Evolutionary conservation across 805 yeast genomes (phyloP).

Genomic region (Ogataea saltuana): DNA sequence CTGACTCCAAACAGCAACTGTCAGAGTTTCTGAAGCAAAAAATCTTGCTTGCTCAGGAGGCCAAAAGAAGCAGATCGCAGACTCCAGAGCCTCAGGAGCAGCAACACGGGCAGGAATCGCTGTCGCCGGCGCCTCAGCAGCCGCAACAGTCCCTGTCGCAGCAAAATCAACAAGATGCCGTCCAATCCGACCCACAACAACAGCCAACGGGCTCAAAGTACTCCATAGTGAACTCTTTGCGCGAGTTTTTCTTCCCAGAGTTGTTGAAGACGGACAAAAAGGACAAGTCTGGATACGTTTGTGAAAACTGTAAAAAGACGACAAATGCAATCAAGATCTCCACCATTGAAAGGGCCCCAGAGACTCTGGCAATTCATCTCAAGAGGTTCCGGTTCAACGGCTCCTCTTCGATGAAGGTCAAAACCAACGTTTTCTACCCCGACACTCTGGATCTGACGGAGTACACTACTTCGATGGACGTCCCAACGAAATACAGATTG

Average conservation of each 20-base stretch:
- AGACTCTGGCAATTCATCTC: conserved; percentile 80
- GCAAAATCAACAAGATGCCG: conserved; percentile 9
- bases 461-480: conserved; percentile 48
- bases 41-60: conserved; percentile 31
- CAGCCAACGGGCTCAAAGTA: conserved; percentile 39
- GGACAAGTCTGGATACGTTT: conserved; percentile 77
- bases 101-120: no score
- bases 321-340: conserved; percentile 78
- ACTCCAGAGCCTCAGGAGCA: conserved; percentile 23
- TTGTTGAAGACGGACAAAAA: conserved; percentile 64
- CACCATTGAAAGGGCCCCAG: conserved; percentile 80
- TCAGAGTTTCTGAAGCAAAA: conserved; percentile 33
- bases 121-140: conserved; percentile 9
- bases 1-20: conserved; percentile 26
- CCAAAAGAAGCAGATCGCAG: conserved; percentile 27
- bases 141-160: conserved; percentile 4
- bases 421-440: conserved; percentile 82
- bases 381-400: conserved; percentile 91
- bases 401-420: conserved; percentile 73
- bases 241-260: conserved; percentile 84
- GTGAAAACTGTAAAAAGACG: conserved; percentile 79
- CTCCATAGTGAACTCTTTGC: conserved; percentile 71
- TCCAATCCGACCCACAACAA: conserved; percentile 5
- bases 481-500: conserved; percentile 65
- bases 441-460: conserved; percentile 70